Conservation (phyloP, 805 yeast species). For the Limtongia smithiae region DNA sequence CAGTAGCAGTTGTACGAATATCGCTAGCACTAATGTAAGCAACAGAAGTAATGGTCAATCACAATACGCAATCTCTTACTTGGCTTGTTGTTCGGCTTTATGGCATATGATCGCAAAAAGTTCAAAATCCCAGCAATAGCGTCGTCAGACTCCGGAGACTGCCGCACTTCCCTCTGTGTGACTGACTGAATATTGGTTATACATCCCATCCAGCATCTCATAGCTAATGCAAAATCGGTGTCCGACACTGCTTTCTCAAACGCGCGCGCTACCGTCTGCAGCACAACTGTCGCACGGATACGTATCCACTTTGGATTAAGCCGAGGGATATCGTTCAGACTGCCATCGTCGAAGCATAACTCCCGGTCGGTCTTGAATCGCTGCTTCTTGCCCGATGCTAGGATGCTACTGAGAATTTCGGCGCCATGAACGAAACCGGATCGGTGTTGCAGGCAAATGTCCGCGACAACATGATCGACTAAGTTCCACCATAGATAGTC, state of each 20-base stretch:
- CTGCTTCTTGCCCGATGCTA: conserved; percentile 3
- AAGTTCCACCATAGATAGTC: conserved; percentile 15
- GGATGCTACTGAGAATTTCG: not conserved
- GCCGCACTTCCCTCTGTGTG: conserved; percentile 20
- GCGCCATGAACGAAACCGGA: conserved; percentile 1
- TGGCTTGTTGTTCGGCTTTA: not conserved
- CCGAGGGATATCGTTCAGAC: conserved; percentile 9
- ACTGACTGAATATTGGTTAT: conserved; percentile 10
- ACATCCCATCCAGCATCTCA: conserved; percentile 13
- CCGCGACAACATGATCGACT: conserved; percentile 14
- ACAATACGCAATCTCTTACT: not conserved
- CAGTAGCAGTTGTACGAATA: not conserved
- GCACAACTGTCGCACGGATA: conserved; percentile 1
- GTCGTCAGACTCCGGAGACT: conserved; percentile 15
- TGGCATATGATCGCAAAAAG: conserved; percentile 4
- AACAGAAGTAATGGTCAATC: not conserved
- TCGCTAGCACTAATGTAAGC: not conserved
- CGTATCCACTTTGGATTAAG: conserved; percentile 23
- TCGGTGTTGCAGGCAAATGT: conserved; percentile 8
- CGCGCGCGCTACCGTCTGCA: conserved; percentile 5
- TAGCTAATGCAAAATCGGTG: not conserved
- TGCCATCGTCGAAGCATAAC: conserved; percentile 8
- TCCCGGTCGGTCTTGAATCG: conserved; percentile 7
- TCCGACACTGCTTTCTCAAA: conserved; percentile 8
- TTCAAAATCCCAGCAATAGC: conserved; percentile 18